Percentiles rank a stretch among this genome's conserved stretches.
Conservation (phyloP, 352 stramenopile species). For the Phytophthora constricta region DNA sequence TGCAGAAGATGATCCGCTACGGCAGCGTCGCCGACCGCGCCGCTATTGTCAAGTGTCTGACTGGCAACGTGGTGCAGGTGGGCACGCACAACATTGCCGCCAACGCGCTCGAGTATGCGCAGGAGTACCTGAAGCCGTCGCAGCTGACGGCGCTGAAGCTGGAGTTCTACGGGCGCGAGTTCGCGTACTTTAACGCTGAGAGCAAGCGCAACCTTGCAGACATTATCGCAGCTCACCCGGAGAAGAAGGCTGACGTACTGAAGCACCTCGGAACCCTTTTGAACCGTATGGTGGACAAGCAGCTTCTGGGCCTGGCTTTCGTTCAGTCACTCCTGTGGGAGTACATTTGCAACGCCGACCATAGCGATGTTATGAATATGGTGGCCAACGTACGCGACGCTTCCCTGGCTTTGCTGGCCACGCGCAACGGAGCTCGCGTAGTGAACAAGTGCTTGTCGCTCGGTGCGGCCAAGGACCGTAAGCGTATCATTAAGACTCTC, state of each 20-base stretch:
- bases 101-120: conserved; percentile 91
- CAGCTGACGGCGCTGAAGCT: conserved; percentile 87
- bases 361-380: conserved; percentile 85
- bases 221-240: conserved; percentile 68
- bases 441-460: conserved; percentile 88
- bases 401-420: conserved; percentile 85
- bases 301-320: conserved; percentile 87
- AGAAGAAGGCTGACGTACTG: conserved; percentile 80
- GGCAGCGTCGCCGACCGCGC: conserved; percentile 82
- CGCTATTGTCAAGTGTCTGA: conserved; percentile 91
- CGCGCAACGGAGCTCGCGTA: conserved; percentile 86
- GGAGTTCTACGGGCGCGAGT: conserved; percentile 91
- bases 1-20: conserved; percentile 98
- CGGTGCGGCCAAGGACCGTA: conserved; percentile 89
- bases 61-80: conserved; percentile 92
- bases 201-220: conserved; percentile 85
- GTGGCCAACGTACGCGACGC: conserved; percentile 87
- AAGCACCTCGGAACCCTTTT: conserved; percentile 71
- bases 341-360: conserved; percentile 84
- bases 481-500: conserved; percentile 91
- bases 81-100: conserved; percentile 95
- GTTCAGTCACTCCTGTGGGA: conserved; percentile 92
- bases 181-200: conserved; percentile 86
- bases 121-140: conserved; percentile 90
- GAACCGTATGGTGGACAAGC: conserved; percentile 91